A percentile compares a stretch with the other conserved stretches of the same genome.
phyloP scores from a whole-genome alignment of 2,329 filamentous ascomycete species.

The Penicillium sp. region DNA sequence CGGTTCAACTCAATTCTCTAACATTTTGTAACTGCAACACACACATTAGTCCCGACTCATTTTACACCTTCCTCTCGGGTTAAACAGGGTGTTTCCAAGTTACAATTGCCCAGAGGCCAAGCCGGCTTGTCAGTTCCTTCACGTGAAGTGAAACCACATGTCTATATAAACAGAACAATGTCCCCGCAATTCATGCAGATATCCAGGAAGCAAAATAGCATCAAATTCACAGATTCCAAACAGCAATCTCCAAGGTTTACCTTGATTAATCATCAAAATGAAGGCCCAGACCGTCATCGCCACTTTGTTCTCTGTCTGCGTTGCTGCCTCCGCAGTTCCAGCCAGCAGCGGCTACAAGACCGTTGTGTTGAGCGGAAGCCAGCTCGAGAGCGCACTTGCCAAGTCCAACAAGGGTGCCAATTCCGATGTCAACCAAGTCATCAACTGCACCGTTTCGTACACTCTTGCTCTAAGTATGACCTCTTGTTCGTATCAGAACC shows the following conservation, averaged over 20 bases:
- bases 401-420: background rate
- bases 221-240: background rate
- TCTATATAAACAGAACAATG: background rate
- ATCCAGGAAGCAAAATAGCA: background rate
- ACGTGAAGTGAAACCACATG: background rate
- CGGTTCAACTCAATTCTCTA: background rate
- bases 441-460: constrained; percentile 15
- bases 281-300: constrained; percentile 9
- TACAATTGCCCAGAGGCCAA: background rate
- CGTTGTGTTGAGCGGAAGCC: constrained; percentile 2
- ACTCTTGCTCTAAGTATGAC: constrained; percentile 11
- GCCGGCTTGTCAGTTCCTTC: background rate
- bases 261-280: constrained; percentile 8
- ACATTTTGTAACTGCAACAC: constrained; percentile 1
- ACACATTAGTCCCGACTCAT: background rate
- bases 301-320: constrained; percentile 6
- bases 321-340: constrained; percentile 8
- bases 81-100: background rate
- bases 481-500: background rate
- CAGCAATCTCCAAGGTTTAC: background rate
- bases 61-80: background rate
- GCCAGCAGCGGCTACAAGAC: background rate
- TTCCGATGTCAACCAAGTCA: constrained; percentile 9
- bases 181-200: background rate
- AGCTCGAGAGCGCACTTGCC: constrained; percentile 10